Conservation (phyloP, 306 rosid genomes). For the Sicyos baderoa region DNA sequence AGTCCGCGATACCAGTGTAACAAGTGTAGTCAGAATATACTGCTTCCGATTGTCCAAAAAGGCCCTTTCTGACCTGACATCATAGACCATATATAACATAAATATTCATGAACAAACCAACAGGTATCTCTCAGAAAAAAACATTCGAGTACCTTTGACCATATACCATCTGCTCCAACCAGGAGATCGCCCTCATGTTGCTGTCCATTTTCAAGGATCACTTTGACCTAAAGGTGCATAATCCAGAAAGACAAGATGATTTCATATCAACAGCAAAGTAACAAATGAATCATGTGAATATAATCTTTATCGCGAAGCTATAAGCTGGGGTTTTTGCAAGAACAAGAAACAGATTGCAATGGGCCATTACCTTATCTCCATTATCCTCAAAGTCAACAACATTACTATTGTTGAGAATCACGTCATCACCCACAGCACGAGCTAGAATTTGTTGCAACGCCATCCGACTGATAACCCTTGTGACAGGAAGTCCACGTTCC, state of each 20-base stretch:
- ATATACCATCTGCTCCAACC: slow-evolving; percentile 94
- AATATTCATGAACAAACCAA: neutral
- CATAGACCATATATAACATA: neutral
- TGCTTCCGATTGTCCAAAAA: slow-evolving; percentile 66
- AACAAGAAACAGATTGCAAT: slow-evolving; percentile 12
- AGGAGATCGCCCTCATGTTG: slow-evolving; percentile 77
- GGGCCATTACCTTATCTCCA: slow-evolving; percentile 62
- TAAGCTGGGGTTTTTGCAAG: slow-evolving; percentile 5
- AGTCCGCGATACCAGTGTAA: slow-evolving; percentile 91
- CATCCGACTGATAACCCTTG: slow-evolving; percentile 89
- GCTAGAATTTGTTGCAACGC: slow-evolving; percentile 87
- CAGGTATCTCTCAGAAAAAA: too few relatives aligned
- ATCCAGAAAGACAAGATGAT: neutral
- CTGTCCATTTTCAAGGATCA: slow-evolving; percentile 69
- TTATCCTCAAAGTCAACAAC: slow-evolving; percentile 65
- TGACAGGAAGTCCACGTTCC: slow-evolving; percentile 92
- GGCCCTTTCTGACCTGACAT: slow-evolving; percentile 63
- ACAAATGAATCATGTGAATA: too few relatives aligned
- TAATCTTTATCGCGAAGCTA: neutral
- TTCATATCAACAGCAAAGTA: neutral
- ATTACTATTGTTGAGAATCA: slow-evolving; percentile 57
- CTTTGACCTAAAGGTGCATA: slow-evolving; percentile 52
- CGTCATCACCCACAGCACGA: slow-evolving; percentile 63
- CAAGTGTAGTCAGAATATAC: slow-evolving; percentile 83
- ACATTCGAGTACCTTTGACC: slow-evolving; percentile 66